Conservation (phyloP, 2,329 filamentous ascomycete genomes). For the Trichoderma polysporum region DNA sequence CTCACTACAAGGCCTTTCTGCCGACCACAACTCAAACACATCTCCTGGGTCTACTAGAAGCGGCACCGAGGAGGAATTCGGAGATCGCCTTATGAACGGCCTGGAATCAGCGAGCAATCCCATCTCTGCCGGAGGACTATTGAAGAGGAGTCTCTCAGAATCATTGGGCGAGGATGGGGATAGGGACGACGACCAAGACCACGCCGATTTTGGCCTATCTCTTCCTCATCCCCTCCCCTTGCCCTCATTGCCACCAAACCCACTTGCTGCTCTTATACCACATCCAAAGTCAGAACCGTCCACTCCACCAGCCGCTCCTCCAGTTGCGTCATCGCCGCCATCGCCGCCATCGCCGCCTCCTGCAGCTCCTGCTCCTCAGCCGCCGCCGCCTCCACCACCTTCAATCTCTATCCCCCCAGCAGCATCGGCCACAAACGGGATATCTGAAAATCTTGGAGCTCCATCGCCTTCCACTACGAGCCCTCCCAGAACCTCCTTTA, state of each 20-base stretch:
- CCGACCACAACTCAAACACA: background rate
- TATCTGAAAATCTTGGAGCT: slow-evolving; percentile 3
- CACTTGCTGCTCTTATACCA: background rate
- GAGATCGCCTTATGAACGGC: background rate
- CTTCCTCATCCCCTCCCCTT: background rate
- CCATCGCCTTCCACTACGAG: background rate
- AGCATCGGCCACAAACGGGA: background rate
- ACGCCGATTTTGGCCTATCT: background rate
- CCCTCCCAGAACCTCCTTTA: background rate
- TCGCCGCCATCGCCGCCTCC: background rate
- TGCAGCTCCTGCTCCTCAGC: background rate
- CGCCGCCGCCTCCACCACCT: background rate
- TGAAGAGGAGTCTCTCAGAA: background rate
- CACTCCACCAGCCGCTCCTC: background rate
- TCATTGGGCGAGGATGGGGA: background rate
- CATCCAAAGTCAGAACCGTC: background rate
- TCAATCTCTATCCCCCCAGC: background rate
- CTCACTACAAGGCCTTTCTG: too few relatives aligned
- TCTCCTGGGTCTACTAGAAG: background rate
- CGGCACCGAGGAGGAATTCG: background rate
- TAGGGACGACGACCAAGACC: background rate
- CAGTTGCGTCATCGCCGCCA: background rate
- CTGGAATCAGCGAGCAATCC: background rate
- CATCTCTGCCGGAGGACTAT: background rate
- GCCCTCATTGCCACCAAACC: background rate